Evolutionary conservation across 164 flowering plant species (phyloP), one percentile per base, ranked within the genome.

Genomic region (Vitis labrusca): DNA sequence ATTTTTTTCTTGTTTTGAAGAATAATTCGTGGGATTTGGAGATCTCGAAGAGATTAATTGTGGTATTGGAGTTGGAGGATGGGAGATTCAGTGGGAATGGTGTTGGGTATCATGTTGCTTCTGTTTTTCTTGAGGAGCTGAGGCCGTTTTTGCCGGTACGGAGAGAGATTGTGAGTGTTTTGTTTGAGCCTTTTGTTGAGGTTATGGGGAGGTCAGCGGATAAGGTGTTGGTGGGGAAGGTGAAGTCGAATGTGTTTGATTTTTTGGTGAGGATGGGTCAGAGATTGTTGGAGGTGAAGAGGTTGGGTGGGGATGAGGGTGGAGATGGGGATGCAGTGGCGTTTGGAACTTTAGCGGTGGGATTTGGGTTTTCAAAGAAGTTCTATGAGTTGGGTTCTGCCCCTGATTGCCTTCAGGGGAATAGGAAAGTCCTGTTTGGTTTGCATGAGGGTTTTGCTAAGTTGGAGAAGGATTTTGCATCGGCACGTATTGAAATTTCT

Each of bases 21-120:
- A 83, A 74, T 32, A 73, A 70, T 52, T 69, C 71, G 0, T 95
- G 98, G 96, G 92, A 84, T 79, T 47, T 86, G 56, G 89, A 77
- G 61, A 55, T 89, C 10, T 14, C 60, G 6, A 64, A 61, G 9
- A 69, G 74, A 2, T 63, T 81, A 23, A 70, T 89, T 71, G 63
- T 64, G 10, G 78, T 86, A 56, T 71, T 91, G 76, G 89, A 75
- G 50, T 74, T 82, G 8, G 79, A 77, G 49, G 76, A 57, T 29
- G 99, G 86, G 72, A 77, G 81, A 49, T 77, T 65, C 63, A 76
- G 70, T 17, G 97, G 94, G 0, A 80, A 81, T 64, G 99, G 99
- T 30, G 97, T 95, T 32, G 84, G 71, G 74, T 90, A 95, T 74
- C 97, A 94, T 63, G 51, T 92, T 64, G 88, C 79, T 7, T 81